These are phyloP conservation scores for Pseudogymnoascus sp. DNA, from an alignment of 2,329 filamentous ascomycete species.

Conservation along the genomic window DNA sequence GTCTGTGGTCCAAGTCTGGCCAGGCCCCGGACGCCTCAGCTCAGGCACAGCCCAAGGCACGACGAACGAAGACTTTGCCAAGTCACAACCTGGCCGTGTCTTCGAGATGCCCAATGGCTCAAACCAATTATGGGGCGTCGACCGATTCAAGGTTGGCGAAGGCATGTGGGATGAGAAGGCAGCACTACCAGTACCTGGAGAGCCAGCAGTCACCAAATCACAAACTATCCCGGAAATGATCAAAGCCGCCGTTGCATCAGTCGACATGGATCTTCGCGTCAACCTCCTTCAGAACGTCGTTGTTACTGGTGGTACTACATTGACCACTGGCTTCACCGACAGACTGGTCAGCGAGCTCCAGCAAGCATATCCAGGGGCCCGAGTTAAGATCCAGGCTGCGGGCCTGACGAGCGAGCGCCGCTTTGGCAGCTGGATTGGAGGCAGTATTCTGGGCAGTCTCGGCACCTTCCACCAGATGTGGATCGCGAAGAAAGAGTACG, in stretches of 20 bases:
- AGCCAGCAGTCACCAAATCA: slow-evolving; percentile 48
- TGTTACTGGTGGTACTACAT: slow-evolving; percentile 77
- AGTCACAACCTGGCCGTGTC: slow-evolving; percentile 66
- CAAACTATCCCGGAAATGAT: slow-evolving; percentile 82
- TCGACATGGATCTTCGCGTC: slow-evolving; percentile 83
- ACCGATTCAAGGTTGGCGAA: slow-evolving; percentile 79
- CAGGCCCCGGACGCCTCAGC: slow-evolving; percentile 61
- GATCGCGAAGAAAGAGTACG: slow-evolving; percentile 96
- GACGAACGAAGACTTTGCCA: slow-evolving; percentile 67
- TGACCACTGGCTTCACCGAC: slow-evolving; percentile 89
- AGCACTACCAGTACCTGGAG: slow-evolving; percentile 45
- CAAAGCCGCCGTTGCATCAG: slow-evolving; percentile 63
- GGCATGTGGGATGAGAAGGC: slow-evolving; percentile 83
- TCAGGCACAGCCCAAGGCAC: slow-evolving; percentile 40
- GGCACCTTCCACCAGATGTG: slow-evolving; percentile 99
- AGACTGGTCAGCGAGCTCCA: slow-evolving; percentile 78
- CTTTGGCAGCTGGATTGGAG: slow-evolving; percentile 93
- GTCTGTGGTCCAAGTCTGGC: slow-evolving; percentile 90
- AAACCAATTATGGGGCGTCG: slow-evolving; percentile 88
- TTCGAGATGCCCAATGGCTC: slow-evolving; percentile 97
- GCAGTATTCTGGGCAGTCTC: slow-evolving; percentile 87
- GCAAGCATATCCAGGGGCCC: slow-evolving; percentile 71
- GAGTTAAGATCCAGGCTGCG: slow-evolving; percentile 81
- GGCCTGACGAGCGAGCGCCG: slow-evolving; percentile 80
- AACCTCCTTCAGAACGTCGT: slow-evolving; percentile 83